phyloP scores from a whole-genome alignment of 2,329 filamentous ascomycete genomes.

The Stemphylium lycopersici region DNA sequence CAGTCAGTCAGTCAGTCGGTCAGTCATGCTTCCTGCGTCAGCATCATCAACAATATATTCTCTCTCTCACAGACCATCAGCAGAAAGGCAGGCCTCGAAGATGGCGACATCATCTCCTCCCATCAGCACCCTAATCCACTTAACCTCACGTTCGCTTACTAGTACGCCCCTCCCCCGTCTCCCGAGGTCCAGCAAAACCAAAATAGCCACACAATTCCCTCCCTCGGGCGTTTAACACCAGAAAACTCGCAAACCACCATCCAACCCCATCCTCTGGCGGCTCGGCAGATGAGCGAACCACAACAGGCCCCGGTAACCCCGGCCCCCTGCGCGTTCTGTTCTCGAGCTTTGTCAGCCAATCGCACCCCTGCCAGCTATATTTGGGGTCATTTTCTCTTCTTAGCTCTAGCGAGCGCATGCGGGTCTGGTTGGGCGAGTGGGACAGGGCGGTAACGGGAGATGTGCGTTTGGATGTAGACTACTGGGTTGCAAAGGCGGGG shows the following conservation, averaged over 20 bases:
- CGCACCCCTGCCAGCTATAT: conserved; percentile 20
- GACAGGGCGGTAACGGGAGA: conserved; percentile 15
- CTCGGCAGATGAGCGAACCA: conserved; percentile 24
- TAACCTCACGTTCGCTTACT: too few relatives aligned
- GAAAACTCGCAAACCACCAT: not conserved
- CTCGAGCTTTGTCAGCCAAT: conserved; percentile 11
- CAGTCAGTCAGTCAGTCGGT: too few relatives aligned
- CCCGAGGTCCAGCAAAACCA: not conserved
- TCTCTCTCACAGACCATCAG: not conserved
- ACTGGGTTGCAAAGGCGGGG: not conserved
- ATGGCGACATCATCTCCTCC: too few relatives aligned
- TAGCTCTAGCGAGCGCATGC: not conserved
- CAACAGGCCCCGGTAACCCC: not conserved
- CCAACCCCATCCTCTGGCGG: conserved; percentile 4
- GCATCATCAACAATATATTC: too few relatives aligned
- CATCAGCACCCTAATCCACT: too few relatives aligned
- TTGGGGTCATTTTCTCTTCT: conserved; percentile 21
- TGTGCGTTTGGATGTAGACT: not conserved
- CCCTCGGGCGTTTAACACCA: conserved; percentile 10
- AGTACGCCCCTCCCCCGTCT: not conserved
- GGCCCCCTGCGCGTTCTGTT: not conserved
- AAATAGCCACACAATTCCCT: not conserved
- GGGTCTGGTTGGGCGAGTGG: conserved; percentile 9
- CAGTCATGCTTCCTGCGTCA: not conserved
- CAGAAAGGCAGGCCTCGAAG: not conserved